Base-by-base conservation (phyloP, 2,329 filamentous ascomycete genomes). In the Lasiodiplodia gonubiensis region DNA sequence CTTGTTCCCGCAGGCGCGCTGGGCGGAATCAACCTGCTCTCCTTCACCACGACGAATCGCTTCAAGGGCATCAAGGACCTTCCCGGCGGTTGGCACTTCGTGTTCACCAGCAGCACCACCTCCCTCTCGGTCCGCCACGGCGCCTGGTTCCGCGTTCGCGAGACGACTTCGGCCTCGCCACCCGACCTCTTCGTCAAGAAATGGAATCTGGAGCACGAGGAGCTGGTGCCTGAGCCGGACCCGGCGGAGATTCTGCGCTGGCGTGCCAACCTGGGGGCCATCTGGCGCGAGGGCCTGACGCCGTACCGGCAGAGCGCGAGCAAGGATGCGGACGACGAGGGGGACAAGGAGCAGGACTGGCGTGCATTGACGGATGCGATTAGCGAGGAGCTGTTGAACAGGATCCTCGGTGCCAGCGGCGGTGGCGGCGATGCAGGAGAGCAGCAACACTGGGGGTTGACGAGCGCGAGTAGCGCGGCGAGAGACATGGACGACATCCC, bases 41-140 rank as follows among this genome's bases (percentile, higher is more conserved):
- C 87, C 54, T 90, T 90, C 76, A 89, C 86, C 18, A 86, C 86
- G 4, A 86, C 87, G 12, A 80, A 86, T 12, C 84, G 85, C 64
- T 90, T 90, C 76, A 82, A 83, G 67, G 88, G 88, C 33, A 84
- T 90, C 71, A 87, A 85, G 69, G 83, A 86, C 70, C 72, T 90
- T 4, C 86, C 87, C 0, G 72, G 79, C 2, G 88, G 88, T 52
- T 82, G 85, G 73, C 88, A 90, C 73, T 89, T 90, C 70, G 76
- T 88, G 21, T 90, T 89, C 73, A 86, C 84, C 0, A 85, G 86
- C 27, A 83, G 85, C 23, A 87, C 86, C 66, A 82, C 83, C 60
- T 85, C 84, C 2, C 80, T 88, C 16, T 89, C 88, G 0, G 80
- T 89, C 33, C 83, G 88, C n/a, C 84, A 86, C 67, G 88, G 88